Base-by-base conservation (phyloP, 2,329 filamentous ascomycete species). In the Geosmithia morbida region DNA sequence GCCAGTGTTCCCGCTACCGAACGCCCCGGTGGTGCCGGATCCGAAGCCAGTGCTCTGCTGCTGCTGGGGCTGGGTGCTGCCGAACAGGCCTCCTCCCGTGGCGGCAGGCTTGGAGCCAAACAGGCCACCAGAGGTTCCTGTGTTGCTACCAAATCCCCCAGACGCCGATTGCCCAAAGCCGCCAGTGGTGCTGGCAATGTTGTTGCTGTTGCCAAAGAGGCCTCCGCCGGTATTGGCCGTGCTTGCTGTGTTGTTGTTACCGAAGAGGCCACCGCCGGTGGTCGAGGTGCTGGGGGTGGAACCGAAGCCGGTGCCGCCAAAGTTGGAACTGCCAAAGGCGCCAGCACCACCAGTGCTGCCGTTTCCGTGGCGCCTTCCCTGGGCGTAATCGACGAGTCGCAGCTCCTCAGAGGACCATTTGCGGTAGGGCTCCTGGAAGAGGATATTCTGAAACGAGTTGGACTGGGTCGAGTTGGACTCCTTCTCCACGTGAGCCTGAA, bases 341-440 rank as follows among this genome's bases (percentile, higher is more conserved):
- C 88, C 88, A 53, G 88, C 84, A 29, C 87, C 87, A 51, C 84
- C 83, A 22, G 86, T 87, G 51, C 83, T 87, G 41, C 77, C 75
- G 63, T 90, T 94, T 33, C 89, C 92, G 60, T 78, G 87, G 47
- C 83, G 83, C 50, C 89, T 81, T 46, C 89, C 89, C 63, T 89
- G 85, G 50, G 82, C 77, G 61, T 98, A 98, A 64, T 98, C 92
- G 43, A 80, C 87, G 51, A 94, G 65, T 58, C 86, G 75, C 47
- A 92, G 66, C 62, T 92, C 83, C 56, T 86, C 92, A n/a, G 86
- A 78, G 10, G 90, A 96, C 70, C 84, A 97, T 61, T 92, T 94
- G 62, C 81, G 82, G 68, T 90, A 94, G 1, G 83, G 77, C 20
- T 82, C 79, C 66, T 85, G 82, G 61, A 90, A 88, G 19, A 83